phyloP scores from a whole-genome alignment of 257 asterid species.

The Ocimum tenuiflorum region DNA sequence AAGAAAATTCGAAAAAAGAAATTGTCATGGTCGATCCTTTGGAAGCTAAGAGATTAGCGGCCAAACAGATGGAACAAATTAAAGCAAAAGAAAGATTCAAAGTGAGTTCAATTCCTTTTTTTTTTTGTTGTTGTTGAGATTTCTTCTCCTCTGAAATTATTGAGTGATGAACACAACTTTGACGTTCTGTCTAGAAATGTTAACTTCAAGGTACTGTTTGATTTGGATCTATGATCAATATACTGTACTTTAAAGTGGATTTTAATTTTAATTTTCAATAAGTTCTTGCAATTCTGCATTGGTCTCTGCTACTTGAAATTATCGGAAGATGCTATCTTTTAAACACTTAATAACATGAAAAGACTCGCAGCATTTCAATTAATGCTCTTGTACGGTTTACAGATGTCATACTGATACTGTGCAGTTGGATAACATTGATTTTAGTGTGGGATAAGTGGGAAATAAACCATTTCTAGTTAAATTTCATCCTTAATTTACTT shows the following conservation, averaged over 20 bases:
- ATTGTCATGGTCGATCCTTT: slow-evolving; percentile 90
- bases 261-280: background rate
- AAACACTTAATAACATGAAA: background rate
- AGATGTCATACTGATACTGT: no score
- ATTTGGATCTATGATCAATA: background rate
- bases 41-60: slow-evolving; percentile 95
- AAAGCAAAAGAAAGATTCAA: slow-evolving; percentile 59
- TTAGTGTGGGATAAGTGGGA: no score
- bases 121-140: no score
- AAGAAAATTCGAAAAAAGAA: slow-evolving; percentile 35
- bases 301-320: background rate
- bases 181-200: background rate
- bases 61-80: slow-evolving; percentile 75
- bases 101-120: slow-evolving; percentile 37
- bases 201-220: background rate
- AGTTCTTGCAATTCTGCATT: background rate
- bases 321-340: background rate
- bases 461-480: no score
- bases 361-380: background rate
- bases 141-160: background rate
- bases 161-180: background rate
- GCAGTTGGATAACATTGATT: no score
- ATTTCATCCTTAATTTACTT: no score
- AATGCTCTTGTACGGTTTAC: background rate
- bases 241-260: background rate